These are phyloP conservation scores for Pseudohalonectria lignicola DNA, from an alignment of 2,329 filamentous ascomycete species.

Conservation along the genomic window DNA sequence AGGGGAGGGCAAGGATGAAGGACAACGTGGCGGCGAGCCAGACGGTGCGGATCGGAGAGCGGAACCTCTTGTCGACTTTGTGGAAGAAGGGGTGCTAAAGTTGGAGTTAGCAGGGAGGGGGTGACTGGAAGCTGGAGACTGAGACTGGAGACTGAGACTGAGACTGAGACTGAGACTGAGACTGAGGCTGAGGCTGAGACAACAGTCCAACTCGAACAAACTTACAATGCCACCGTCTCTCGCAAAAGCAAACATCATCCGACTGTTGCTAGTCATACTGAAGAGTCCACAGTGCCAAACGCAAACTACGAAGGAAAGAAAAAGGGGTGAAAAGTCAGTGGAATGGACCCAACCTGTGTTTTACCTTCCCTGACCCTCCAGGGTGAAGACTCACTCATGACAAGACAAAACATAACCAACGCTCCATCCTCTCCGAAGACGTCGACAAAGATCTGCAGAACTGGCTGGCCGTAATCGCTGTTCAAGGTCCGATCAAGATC, in stretches of 20 bases:
- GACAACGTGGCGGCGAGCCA: constrained; percentile 43
- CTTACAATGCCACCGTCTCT: constrained; percentile 40
- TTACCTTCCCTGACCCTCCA: neutral
- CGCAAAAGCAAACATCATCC: constrained; percentile 50
- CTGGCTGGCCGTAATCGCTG: constrained; percentile 36
- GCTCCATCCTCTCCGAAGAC: constrained; percentile 43
- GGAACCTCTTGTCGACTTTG: constrained; percentile 36
- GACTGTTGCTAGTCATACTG: constrained; percentile 42
- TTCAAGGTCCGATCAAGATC: constrained; percentile 37
- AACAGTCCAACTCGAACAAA: no score
- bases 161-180: no score
- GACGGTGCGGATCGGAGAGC: constrained; percentile 38
- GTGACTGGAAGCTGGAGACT: neutral
- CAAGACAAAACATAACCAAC: constrained; percentile 39
- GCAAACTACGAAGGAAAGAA: constrained; percentile 25
- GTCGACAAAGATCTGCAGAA: constrained; percentile 48
- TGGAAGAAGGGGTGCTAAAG: constrained; percentile 37
- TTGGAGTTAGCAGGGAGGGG: neutral
- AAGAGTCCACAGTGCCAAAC: constrained; percentile 52
- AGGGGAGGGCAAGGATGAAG: constrained; percentile 44
- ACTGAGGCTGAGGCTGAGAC: no score
- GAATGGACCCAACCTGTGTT: neutral
- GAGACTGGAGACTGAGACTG: no score
- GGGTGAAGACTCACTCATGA: constrained; percentile 33
- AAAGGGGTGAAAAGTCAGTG: no score